Evolutionary conservation across 768 basidiomycete genomes (phyloP), one percentile per base, ranked within the genome.

Genomic region (Hericium erinaceus): DNA sequence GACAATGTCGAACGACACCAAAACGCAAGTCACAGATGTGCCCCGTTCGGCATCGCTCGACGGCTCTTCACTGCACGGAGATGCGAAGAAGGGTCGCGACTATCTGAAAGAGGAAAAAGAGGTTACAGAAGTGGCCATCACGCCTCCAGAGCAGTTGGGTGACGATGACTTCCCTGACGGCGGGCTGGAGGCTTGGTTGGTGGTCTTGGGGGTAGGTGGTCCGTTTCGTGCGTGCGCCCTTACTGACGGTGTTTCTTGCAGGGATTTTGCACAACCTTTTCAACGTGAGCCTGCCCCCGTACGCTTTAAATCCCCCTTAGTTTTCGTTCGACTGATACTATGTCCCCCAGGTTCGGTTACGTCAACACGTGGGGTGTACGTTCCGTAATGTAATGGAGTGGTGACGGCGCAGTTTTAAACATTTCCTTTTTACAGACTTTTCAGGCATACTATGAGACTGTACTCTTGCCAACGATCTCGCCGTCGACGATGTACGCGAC

Each of bases 391-490:
- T 7, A 13, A 22, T 10, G 3, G 13, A 28, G 10, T 22, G 9
- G 22, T 26, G 49, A 26, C 11, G 15, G 24, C 8, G 28, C 13
- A 12, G 15, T 22, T 22, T 15, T 15, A 13, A 15, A 50, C 24
- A 8, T 11, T 7, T 3, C 22, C 15, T 4, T 28, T 26, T 8
- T 11, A 7, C 54, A 89, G 86, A 76, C 82, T 22, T 89, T 89
- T 66, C 89, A 91, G 74, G 76, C 76, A 7, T 86, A 87, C 65
- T 89, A 91, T 60, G 75, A 86, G 61, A 69, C 76, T 38, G 75
- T 72, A 2, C 18, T 85, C 4, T 72, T 89, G 24, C 69, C 64
- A 1, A 61, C 75, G 28, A 73, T 75, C 1, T 75, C 78, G 5
- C 76, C 85, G 3, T 89, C 87, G 12, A 76, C 68, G n/a, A 89